Base-by-base conservation (phyloP, 495 filamentous ascomycete species). In the Talaromyces wortmannii region DNA sequence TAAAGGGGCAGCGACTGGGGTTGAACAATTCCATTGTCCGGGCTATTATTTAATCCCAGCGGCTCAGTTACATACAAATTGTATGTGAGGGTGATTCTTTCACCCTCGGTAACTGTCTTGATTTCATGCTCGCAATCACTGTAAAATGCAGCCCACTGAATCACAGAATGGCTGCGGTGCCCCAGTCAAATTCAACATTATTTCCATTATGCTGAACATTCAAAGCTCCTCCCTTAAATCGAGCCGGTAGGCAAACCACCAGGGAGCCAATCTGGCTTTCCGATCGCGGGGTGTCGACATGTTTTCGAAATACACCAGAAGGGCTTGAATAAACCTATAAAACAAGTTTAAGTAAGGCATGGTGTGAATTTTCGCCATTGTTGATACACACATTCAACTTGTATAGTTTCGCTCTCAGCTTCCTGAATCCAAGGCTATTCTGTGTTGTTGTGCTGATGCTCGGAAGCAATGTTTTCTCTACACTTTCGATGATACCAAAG, bases 111-210 rank as follows among this genome's bases (percentile, higher is more conserved):
- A 44, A 85, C 70, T n/a, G 70, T 65, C 5, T 74, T 62, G 15
- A 85, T 75, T 63, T 85, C 81, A 61, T 85, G 82, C 57, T 80
- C 75, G 57, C 78, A 83, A 57, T 85, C 80, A 54, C 74, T 79
- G 59, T 83, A 85, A 63, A 86, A 86, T 1, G 82, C 81, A 0
- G 76, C 79, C 81, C 80, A 86, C 16, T 77, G 63, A 48, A 84
- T 71, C 0, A 57, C 11, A 0, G 65, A 44, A 3, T 17, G 43
- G 36, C 61, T 68, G 0, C 46, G 43, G 0, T 18, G 16, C 56
- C 57, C 78, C 79, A 83, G 61, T 80, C 73, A 55, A 72, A 78
- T 5, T 59, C 54, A n/a, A 70, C 55, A 2, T 62, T 55, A 31
- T 52, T 64, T 13, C 60, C 55, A 4, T 56, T 16, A 16, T 71